A percentile compares a stretch with the other conserved stretches of the same genome.
These are phyloP conservation scores for Narthecium ossifragum DNA, from an alignment of 106 monocot species.

Conservation along the genomic window DNA sequence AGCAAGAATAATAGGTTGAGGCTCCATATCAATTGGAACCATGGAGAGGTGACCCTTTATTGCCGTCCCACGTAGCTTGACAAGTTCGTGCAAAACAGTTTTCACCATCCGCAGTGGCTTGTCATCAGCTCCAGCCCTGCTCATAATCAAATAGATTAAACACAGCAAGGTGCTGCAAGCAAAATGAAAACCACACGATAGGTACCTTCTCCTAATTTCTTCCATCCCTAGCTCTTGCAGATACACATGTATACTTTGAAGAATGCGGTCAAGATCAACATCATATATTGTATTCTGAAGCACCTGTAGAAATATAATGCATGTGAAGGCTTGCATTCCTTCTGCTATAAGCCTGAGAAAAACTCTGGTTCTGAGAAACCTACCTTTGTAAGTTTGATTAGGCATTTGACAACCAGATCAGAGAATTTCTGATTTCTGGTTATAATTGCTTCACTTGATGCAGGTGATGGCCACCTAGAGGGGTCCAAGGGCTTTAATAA, in stretches of 20 bases:
- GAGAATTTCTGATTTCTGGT: conserved; percentile 90
- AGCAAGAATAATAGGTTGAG: conserved; percentile 98
- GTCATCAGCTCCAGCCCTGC: conserved; percentile 97
- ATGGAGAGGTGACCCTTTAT: conserved; percentile 98
- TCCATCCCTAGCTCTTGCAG: conserved; percentile 99
- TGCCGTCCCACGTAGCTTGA: conserved; percentile 93
- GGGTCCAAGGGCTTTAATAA: conserved; percentile 82
- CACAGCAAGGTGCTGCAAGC: neutral
- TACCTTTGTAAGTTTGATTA: conserved; percentile 96
- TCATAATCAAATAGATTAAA: conserved; percentile 7
- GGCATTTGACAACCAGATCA: conserved; percentile 95
- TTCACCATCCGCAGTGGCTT: conserved; percentile 98
- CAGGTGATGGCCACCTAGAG: conserved; percentile 81
- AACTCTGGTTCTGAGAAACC: neutral
- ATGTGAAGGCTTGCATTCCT: conserved; percentile 3
- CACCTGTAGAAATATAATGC: conserved; percentile 41
- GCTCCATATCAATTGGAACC: conserved; percentile 98
- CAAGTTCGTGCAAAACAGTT: conserved; percentile 98
- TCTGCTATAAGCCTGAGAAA: neutral
- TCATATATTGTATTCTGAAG: conserved; percentile 88
- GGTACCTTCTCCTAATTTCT: conserved; percentile 87
- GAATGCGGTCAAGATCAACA: conserved; percentile 93
- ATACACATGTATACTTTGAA: conserved; percentile 96
- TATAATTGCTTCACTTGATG: conserved; percentile 50
- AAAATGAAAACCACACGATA: neutral